phyloP scores from a whole-genome alignment of 495 filamentous ascomycete species.

The Aspergillus bridgeri region DNA sequence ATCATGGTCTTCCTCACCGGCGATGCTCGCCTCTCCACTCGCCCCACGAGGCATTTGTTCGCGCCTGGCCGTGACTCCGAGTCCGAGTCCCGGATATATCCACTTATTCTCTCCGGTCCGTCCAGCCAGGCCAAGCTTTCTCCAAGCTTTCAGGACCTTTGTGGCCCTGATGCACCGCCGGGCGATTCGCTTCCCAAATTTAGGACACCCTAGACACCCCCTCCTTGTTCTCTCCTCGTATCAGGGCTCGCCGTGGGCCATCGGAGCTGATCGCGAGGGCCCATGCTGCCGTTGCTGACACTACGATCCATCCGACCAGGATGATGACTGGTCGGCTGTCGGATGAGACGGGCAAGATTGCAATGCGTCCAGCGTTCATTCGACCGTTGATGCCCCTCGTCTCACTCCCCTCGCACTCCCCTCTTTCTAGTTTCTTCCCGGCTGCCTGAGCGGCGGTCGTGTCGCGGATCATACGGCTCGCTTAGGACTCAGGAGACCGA shows the following conservation, averaged over 20 bases:
- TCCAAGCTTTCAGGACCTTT: slow-evolving; percentile 16
- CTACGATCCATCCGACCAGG: not conserved
- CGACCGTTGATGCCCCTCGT: not conserved
- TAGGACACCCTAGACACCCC: not conserved
- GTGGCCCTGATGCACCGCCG: not conserved
- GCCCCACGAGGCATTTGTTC: not conserved
- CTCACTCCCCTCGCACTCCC: not conserved
- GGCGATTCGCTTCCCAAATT: slow-evolving; percentile 11
- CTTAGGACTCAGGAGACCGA: too few species aligned
- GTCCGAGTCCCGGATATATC: slow-evolving; percentile 1
- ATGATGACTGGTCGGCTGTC: not conserved
- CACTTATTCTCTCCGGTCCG: not conserved
- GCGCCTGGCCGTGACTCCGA: not conserved
- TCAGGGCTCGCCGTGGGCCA: not conserved
- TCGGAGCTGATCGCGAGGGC: not conserved
- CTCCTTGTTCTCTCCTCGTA: not conserved
- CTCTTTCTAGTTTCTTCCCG: too few species aligned
- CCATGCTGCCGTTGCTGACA: not conserved
- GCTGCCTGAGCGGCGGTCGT: not conserved
- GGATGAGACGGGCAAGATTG: not conserved
- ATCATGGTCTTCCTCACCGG: not conserved
- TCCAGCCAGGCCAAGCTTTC: slow-evolving; percentile 20
- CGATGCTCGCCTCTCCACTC: not conserved
- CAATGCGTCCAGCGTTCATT: not conserved
- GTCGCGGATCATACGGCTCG: not conserved